phyloP scores from a whole-genome alignment of 345 rosid species.

The Reutealis trisperma region DNA sequence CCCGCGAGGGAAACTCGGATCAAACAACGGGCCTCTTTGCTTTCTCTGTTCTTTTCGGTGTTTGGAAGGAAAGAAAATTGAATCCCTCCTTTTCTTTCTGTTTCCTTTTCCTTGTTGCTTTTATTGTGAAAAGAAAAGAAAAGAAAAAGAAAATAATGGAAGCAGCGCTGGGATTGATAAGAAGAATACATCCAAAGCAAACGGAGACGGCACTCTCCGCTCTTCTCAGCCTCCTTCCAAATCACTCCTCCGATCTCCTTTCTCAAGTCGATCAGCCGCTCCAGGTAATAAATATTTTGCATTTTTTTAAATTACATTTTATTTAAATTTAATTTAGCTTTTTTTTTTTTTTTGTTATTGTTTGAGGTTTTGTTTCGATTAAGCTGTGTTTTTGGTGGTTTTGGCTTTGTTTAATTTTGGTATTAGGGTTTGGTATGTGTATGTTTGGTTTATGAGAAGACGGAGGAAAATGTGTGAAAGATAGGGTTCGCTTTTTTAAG shows the following conservation, averaged over 20 bases:
- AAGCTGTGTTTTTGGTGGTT: background rate
- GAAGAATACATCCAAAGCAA: constrained; percentile 92
- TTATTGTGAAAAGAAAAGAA: background rate
- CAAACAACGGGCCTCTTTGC: constrained; percentile 28
- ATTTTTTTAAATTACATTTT: background rate
- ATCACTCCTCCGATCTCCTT: constrained; percentile 94
- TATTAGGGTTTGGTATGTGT: background rate
- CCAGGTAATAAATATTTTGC: constrained; percentile 44
- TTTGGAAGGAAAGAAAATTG: background rate
- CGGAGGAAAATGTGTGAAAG: background rate
- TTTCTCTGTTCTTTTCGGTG: background rate
- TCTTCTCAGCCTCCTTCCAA: constrained; percentile 83
- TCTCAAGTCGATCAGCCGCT: constrained; percentile 98
- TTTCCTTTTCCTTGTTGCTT: background rate
- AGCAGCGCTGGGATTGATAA: constrained; percentile 86
- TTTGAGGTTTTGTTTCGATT: background rate
- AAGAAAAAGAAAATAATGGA: constrained; percentile 51
- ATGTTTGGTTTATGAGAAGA: constrained; percentile 1
- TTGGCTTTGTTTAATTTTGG: background rate
- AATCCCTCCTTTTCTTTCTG: background rate
- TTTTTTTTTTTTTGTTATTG: background rate
- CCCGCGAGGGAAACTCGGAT: constrained; percentile 44
- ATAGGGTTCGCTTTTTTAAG: too few relatives aligned
- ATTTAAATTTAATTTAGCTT: background rate
- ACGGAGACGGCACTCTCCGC: constrained; percentile 92